Base-by-base conservation (phyloP, 768 basidiomycete species). In the Auriscalpium vulgare region DNA sequence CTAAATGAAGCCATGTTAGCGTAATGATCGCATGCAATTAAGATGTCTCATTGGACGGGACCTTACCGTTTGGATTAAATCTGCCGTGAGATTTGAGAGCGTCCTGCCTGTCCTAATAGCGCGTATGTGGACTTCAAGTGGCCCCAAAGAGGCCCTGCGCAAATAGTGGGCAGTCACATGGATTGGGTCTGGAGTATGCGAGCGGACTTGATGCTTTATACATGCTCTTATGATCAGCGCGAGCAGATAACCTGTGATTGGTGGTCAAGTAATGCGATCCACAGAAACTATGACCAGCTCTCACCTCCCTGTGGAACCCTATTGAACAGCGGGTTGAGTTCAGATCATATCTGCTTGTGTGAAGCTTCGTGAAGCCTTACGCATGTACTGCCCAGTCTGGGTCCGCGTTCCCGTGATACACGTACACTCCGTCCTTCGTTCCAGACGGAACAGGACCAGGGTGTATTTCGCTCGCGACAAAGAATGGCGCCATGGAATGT, bases 81-180 rank as follows among this genome's bases (percentile, higher is more conserved):
- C 77, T 14, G 82, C 84, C 9, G 70, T 63, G n/a, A 88, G 50
- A 56, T 84, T 84, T 14, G 80, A 79, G 56, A 84, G 81, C 0
- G 69, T 72, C 47, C 72, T 75, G 2, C 84, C 82, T 7, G 63
- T 65, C 62, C 78, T 82, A 17, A 83, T 37, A 1, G 63, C 67
- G 8, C 69, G 72, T 1, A 87, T 69, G 48, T 68, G 75, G 11
- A 85, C 74, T 50, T 77, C 74, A 59, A 78, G 81, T 2, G 69
- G 59, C 4, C 67, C 71, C 5, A 71, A 55, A 9, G 68, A 66
- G 1, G 80, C 74, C 1, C 78, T 67, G 21, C 73, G 72, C 40
- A 85, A 70, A 63, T 75, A 87, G 61, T 86, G 80, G 3, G 81
- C 80, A 16, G 78, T 82, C 49, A 84, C 67, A 64, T 85, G 79